Evolutionary conservation across 2,329 filamentous ascomycete species (phyloP), one percentile per base, ranked within the genome.

Genomic region (Cladophialophora psammophila): DNA sequence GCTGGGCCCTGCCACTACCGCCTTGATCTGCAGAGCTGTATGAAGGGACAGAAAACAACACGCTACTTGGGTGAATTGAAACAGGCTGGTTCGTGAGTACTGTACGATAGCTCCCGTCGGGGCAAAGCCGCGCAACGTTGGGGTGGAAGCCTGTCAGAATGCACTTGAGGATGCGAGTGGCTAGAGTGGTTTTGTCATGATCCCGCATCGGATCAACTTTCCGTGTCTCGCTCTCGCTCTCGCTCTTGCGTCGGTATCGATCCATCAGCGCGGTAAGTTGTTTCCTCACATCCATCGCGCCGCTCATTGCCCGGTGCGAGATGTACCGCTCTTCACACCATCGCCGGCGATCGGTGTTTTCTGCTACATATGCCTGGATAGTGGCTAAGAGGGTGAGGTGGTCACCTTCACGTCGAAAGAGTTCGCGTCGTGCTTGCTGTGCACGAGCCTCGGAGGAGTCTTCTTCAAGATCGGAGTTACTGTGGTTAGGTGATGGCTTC

Each of bases 301-400:
- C 85, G 71, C 87, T 85, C 88, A 90, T 90, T 3, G 87, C 87
- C 45, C 87, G 82, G 71, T 90, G 87, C 1, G 83, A 86, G 10
- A 90, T 84, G 68, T 87, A 81, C 70, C 87, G 86, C 68, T 80
- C 80, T 65, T 85, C 81, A 35, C 86, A 85, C 88, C 88, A 90
- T 18, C 80, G 79, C 70, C 86, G 87, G 12, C 88, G 83, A 73
- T 90, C 85, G 1, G 82, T 79, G 18, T 82, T 80, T 69, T 90
- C 87, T 18, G 82, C 80, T 0, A 85, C 82, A 74, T 89, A 90
- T 2, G 83, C 83, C 69, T 84, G 86, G 1, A 90, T 85, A 0
- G 87, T 86, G 0, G 85, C 82, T 9, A 90, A 78, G 67, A 89
- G 82, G 2, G 87, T 90, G 71, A 90, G 78, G 74, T 90, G 88